phyloP scores from a whole-genome alignment of 331 rosid species.

The Rhamnella rubrinervis region DNA sequence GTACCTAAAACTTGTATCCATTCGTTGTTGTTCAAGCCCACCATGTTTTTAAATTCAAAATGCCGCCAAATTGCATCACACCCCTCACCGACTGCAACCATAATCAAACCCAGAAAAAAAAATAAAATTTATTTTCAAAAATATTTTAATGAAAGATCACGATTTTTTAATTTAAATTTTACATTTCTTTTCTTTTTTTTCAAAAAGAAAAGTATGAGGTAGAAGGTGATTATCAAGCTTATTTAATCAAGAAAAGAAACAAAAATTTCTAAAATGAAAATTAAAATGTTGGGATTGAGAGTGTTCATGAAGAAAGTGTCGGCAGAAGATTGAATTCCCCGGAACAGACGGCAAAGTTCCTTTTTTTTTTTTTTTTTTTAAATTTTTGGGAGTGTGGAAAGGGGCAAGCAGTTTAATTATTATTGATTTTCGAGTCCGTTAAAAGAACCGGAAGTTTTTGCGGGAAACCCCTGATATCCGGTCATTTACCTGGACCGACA shows the following conservation, averaged over 20 bases:
- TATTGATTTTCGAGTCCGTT: background rate
- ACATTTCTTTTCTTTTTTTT: background rate
- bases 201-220: background rate
- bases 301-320: constrained; percentile 31
- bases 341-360: constrained; percentile 27
- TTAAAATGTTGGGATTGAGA: constrained; percentile 3
- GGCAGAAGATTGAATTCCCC: constrained; percentile 33
- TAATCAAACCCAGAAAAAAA: constrained; percentile 20
- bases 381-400: background rate
- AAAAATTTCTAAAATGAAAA: background rate
- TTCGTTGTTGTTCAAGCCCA: constrained; percentile 23
- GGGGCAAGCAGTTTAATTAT: background rate
- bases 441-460: constrained; percentile 37
- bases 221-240: background rate
- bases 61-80: constrained; percentile 34
- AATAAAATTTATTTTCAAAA: background rate
- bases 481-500: constrained; percentile 17
- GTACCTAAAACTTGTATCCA: constrained; percentile 43
- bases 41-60: constrained; percentile 33
- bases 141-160: background rate
- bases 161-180: background rate
- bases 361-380: background rate
- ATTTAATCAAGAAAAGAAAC: background rate
- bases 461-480: constrained; percentile 54
- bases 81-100: constrained; percentile 52